Conservation (phyloP, 176 grass and related monocot genomes). For the Dendrocalamus sinicus region DNA sequence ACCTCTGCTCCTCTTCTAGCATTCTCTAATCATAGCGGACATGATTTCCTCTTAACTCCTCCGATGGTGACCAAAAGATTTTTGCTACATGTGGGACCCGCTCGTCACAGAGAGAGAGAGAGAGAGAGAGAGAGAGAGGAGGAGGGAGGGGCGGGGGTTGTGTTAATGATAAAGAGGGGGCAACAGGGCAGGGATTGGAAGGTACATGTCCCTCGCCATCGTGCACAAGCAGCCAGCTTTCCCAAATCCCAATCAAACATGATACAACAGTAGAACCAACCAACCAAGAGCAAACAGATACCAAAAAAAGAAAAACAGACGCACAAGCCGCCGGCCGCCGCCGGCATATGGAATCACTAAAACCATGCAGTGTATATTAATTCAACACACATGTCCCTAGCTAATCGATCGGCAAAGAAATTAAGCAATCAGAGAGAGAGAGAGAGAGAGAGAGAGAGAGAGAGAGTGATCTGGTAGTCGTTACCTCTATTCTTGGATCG, state of each 20-base stretch:
- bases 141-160: too few species aligned
- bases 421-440: background rate
- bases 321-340: background rate
- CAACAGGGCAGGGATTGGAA: background rate
- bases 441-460: background rate
- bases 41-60: background rate
- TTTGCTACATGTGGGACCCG: background rate
- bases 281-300: background rate
- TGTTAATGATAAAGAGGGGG: background rate
- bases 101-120: background rate
- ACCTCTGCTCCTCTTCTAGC: background rate
- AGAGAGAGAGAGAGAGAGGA: too few species aligned
- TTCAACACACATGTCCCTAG: background rate
- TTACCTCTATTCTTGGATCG: conserved; percentile 18
- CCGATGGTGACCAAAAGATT: background rate
- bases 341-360: too few species aligned
- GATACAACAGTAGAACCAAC: background rate
- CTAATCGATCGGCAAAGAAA: background rate
- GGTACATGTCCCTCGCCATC: background rate
- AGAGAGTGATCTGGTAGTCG: background rate
- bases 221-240: background rate
- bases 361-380: background rate
- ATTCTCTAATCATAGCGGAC: background rate
- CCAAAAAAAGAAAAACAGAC: background rate
- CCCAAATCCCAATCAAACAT: conserved; percentile 31